These are phyloP conservation scores for Daldinia grandis DNA, from an alignment of 495 filamentous ascomycete species.

Conservation along the genomic window DNA sequence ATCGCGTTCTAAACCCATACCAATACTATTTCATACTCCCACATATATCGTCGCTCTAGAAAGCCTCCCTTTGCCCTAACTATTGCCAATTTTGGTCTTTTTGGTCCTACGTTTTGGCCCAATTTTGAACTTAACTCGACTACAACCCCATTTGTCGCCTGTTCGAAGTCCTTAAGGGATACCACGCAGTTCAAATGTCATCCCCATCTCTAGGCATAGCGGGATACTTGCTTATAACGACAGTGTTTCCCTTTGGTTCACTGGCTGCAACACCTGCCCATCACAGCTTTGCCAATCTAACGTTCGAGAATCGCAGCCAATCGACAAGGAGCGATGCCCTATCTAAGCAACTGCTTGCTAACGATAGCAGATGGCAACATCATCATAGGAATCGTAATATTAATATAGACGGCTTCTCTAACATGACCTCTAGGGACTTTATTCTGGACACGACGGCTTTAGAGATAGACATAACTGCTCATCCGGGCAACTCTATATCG, in stretches of 20 bases:
- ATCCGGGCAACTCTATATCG: conserved; percentile 6
- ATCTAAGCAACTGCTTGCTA: neutral
- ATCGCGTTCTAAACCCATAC: neutral
- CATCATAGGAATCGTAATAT: conserved; percentile 16
- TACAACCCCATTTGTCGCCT: conserved; percentile 11
- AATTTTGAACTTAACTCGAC: conserved; percentile 34
- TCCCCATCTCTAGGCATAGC: conserved; percentile 22
- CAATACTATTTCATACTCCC: neutral
- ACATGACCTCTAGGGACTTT: conserved; percentile 6
- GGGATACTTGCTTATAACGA: conserved; percentile 22
- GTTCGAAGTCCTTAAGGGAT: neutral
- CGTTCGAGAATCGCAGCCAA: neutral
- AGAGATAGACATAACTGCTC: conserved; percentile 17
- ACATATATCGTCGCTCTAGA: conserved; percentile 10
- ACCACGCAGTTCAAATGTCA: conserved; percentile 20
- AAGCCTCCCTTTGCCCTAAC: conserved; percentile 13
- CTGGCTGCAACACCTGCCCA: conserved; percentile 16
- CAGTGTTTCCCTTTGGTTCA: conserved; percentile 20
- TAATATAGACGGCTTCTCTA: conserved; percentile 10
- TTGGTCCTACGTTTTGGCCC: conserved; percentile 47
- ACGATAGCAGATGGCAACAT: neutral
- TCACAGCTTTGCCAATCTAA: neutral
- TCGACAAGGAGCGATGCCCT: neutral
- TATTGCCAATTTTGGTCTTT: conserved; percentile 42
- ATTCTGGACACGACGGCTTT: conserved; percentile 11